phyloP scores from a whole-genome alignment of 2,329 filamentous ascomycete genomes.

The Talaromyces sp. region DNA sequence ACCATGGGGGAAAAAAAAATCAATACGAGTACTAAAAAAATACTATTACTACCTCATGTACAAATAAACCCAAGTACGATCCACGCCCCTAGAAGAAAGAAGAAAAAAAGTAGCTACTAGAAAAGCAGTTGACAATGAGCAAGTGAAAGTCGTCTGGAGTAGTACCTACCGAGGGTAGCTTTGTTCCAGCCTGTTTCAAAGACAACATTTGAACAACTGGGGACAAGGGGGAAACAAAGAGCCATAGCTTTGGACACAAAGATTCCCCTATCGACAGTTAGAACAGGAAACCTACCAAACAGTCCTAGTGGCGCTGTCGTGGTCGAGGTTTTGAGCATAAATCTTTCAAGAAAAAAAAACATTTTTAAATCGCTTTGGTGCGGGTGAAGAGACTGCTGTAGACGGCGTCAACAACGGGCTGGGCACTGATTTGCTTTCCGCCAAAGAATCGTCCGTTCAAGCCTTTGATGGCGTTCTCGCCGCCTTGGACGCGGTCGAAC shows the following conservation, averaged over 20 bases:
- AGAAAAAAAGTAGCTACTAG: not conserved
- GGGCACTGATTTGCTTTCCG: conserved; percentile 84
- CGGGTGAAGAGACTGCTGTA: conserved; percentile 95
- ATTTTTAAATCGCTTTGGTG: conserved; percentile 65
- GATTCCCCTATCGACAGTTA: conserved; percentile 19
- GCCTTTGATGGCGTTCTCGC: conserved; percentile 95
- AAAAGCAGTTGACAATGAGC: not conserved
- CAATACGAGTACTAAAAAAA: not conserved
- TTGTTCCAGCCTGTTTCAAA: conserved; percentile 6
- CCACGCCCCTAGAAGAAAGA: conserved; percentile 9
- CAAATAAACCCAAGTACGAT: conserved; percentile 3
- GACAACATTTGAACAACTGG: not conserved
- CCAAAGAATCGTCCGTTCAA: conserved; percentile 96
- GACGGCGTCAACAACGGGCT: conserved; percentile 95
- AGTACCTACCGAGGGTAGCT: conserved; percentile 14
- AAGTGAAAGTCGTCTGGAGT: conserved; percentile 2
- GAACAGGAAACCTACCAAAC: conserved; percentile 22
- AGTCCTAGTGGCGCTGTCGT: not conserved
- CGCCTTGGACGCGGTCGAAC: conserved; percentile 90
- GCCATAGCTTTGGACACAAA: conserved; percentile 2
- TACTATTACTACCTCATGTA: conserved; percentile 7
- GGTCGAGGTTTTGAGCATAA: conserved; percentile 16
- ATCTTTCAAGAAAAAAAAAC: too few relatives aligned
- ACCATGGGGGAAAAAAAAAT: not conserved
- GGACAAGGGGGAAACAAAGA: not conserved